Percentiles rank a stretch among this genome's conserved stretches.
Evolutionary conservation across 805 yeast genomes (phyloP).

Genomic region (Teunomyces barrocoloradensis): DNA sequence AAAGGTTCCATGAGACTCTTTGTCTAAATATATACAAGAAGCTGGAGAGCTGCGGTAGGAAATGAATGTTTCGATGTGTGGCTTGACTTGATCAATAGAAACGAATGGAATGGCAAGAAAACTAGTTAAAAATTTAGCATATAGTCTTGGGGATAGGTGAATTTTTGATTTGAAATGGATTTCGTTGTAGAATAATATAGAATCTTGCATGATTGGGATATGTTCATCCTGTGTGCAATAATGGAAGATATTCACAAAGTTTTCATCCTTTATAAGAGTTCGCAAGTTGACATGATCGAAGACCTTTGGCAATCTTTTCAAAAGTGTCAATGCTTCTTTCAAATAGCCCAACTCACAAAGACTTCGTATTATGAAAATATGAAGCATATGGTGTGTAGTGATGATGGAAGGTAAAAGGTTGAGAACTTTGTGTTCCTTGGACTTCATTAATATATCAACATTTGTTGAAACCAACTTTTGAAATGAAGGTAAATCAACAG

Average conservation of each 20-base stretch:
- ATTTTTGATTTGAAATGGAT: background rate
- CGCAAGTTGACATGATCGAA: conserved; percentile 6
- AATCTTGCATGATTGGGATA: background rate
- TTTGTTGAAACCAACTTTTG: conserved; percentile 16
- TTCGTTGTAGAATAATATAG: background rate
- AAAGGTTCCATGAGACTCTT: background rate
- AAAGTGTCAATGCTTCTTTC: conserved; percentile 23
- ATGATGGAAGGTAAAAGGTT: conserved; percentile 17
- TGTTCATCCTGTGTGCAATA: background rate
- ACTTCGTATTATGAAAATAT: conserved; percentile 24
- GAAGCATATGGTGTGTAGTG: conserved; percentile 25
- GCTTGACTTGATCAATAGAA: conserved; percentile 2
- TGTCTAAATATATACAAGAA: background rate
- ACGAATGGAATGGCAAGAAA: background rate
- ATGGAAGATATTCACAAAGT: conserved; percentile 8
- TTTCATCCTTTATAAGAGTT: conserved; percentile 7
- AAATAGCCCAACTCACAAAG: conserved; percentile 25
- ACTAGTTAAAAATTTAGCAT: background rate
- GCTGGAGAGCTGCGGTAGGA: conserved; percentile 1
- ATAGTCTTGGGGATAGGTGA: conserved; percentile 3
- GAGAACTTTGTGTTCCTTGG: conserved; percentile 13
- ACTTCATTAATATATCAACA: conserved; percentile 7
- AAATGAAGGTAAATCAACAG: conserved; percentile 34
- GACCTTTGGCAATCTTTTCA: conserved; percentile 16
- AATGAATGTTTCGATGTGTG: conserved; percentile 1